phyloP scores from a whole-genome alignment of 1,139 yeast species.

The Blastobotrys serpentis region DNA sequence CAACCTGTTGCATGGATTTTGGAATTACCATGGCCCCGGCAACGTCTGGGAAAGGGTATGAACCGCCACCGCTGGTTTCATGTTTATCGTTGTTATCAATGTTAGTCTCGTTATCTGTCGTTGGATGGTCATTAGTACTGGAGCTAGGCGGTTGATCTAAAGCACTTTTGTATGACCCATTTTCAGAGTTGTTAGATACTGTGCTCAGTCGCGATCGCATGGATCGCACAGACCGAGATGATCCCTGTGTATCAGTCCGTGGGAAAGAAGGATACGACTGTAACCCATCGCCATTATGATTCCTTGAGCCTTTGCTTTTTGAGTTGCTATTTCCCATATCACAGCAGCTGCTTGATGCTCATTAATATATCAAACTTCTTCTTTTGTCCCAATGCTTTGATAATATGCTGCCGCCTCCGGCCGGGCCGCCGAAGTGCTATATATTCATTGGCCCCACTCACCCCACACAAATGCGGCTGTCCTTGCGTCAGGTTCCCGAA shows the following conservation, averaged over 20 bases:
- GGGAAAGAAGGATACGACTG: constrained; percentile 42
- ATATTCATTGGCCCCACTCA: too few relatives aligned
- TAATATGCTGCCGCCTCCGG: constrained; percentile 1
- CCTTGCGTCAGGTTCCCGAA: too few relatives aligned
- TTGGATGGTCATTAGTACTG: neutral
- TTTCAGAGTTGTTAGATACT: constrained; percentile 31
- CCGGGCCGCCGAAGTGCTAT: neutral
- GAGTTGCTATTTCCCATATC: constrained; percentile 40
- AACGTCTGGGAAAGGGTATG: constrained; percentile 27
- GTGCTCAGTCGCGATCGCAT: constrained; percentile 33
- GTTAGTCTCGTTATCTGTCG: constrained; percentile 10
- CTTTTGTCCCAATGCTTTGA: constrained; percentile 2
- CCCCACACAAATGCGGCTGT: too few relatives aligned
- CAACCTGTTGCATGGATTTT: constrained; percentile 35
- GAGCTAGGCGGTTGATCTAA: constrained; percentile 9
- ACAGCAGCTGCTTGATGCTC: constrained; percentile 7
- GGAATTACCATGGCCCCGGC: constrained; percentile 28
- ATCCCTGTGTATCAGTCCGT: constrained; percentile 44
- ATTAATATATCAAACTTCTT: neutral
- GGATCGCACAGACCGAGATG: constrained; percentile 39
- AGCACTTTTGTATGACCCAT: constrained; percentile 23
- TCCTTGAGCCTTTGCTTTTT: constrained; percentile 30
- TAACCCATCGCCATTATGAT: constrained; percentile 28
- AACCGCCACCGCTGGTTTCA: constrained; percentile 10
- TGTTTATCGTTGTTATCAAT: constrained; percentile 5